Base-by-base conservation (phyloP, 139 green algal genomes). In the Picochlorum sp. region DNA sequence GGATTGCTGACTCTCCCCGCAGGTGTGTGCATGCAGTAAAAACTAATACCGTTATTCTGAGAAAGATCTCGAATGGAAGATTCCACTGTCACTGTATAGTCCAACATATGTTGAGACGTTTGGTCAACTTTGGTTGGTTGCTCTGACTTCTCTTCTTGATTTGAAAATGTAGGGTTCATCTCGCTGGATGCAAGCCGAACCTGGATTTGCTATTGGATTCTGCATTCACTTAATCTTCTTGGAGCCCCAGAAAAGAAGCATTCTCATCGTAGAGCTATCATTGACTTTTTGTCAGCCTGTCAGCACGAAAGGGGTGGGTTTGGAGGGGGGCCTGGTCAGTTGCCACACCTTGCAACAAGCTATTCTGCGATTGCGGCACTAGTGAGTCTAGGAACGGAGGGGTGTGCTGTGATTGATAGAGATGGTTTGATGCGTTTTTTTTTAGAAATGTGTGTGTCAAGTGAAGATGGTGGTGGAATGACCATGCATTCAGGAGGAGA, bases 201-300 rank as follows among this genome's bases (percentile, higher is more conserved):
- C 0, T 98, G 91, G 91, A 83, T 98, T 10, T 73, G 70, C 31
- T 97, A 89, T 68, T 97, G 90, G 90, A 80, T 89, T 52, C 20
- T 86, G 25, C 91, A 98, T 63, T 78, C 76, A 7, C 73, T 98
- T 7, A 78, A 84, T 1, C 64, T 98, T 6, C 68, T 98, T 47
- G 64, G 43, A 1, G 33, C 33, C 7, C 54, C 68, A 10, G 45
- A 63, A 31, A 60, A 55, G 0, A 5, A 26, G 18, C 16, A 29
- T 1, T 40, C 58, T 10, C 5, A 8, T 9, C n/a, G 49, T 7
- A 41, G 67, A 3, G 63, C 84, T 25, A 68, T 93, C 16, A 63
- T 83, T 0, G 51, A 66, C 8, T 95, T 94, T 64, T 68, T 98
- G 2, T 12, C 37, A 6, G 32, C 28, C 28, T 91, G 77, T 45